Evolutionary conservation across 169 alveolate species (phyloP), one percentile per base, ranked within the genome.

Genomic region (Theileria annulata): DNA sequence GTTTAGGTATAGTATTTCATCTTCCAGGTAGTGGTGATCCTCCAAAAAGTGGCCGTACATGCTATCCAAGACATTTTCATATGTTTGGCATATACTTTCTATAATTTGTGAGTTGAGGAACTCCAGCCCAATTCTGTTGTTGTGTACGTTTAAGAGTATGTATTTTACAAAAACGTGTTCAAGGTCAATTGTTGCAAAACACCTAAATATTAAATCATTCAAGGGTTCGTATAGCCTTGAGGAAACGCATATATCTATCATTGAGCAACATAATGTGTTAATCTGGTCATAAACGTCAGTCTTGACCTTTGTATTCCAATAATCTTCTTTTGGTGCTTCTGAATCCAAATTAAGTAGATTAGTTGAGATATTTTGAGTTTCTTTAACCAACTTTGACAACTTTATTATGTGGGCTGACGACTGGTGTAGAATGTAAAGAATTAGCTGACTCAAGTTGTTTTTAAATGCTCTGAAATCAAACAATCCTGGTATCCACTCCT

Each of bases 391-490:
- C 72, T 82, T 82, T 15, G 74, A 59, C 25, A 82, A 73, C 49
- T 76, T 71, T n/a, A 82, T 76, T 30, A 76, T 76, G 28, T 82
- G 89, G 21, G 89, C 89, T 17, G 77, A 82, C 17, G 89, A 47
- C 71, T 82, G 89, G 64, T 82, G 89, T 51, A 82, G 66, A 28
- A 77, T 75, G 31, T 82, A 82, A 25, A 82, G 23, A 6, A 82
- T 19, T 49, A 82, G 37, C 71, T 82, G 79, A 28, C 76, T 71
- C 68, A 82, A 42, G 68, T 82, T 67, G 54, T 70, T 73, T 37
- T 60, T 42, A 42, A 71, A 75, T 21, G 89, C 85, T 71, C 51
- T 75, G 56, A 66, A 76, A 33, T 82, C 89, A 8, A 75, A 79
- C 60, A 82, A 42, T 12, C 89, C 86, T 9, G 89, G 89, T 35